Percentiles rank a stretch among this genome's conserved stretches.
Conservation (phyloP, 2,329 filamentous ascomycete genomes). For the Fusarium sp. region DNA sequence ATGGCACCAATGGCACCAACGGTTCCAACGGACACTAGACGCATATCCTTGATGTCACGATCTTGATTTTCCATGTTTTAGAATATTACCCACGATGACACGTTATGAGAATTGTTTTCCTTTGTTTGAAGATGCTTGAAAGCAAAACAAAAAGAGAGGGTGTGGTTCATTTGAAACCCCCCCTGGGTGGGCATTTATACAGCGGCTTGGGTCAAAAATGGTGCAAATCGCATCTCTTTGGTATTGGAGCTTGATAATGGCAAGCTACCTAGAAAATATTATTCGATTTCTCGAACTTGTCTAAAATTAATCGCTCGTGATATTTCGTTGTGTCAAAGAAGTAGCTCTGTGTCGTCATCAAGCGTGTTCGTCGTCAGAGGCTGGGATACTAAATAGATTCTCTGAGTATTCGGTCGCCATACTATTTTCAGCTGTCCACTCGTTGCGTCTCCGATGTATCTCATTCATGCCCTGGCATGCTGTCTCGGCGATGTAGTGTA, state of each 20-base stretch:
- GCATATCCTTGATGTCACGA: constrained; percentile 7
- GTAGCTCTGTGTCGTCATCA: constrained; percentile 11
- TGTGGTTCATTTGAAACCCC: constrained; percentile 21
- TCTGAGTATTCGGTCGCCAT: constrained; percentile 53
- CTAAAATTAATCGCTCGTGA: constrained; percentile 13
- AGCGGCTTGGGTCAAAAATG: constrained; percentile 36
- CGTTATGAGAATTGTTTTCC: constrained; percentile 38
- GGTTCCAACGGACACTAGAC: constrained; percentile 43
- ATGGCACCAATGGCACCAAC: constrained; percentile 50
- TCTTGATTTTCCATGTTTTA: constrained; percentile 22
- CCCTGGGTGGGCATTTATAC: constrained; percentile 34
- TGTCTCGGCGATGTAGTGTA: constrained; percentile 61
- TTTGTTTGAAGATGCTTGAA: constrained; percentile 24
- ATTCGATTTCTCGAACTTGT: constrained; percentile 19
- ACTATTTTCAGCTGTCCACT: constrained; percentile 49
- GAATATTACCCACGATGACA: constrained; percentile 39
- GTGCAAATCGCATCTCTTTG: constrained; percentile 36
- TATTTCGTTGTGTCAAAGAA: constrained; percentile 6
- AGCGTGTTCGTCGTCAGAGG: constrained; percentile 27
- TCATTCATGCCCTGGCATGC: constrained; percentile 60
- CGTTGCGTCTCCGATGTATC: constrained; percentile 55
- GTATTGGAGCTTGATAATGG: constrained; percentile 39
- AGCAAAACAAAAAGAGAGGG: constrained; percentile 30
- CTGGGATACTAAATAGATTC: constrained; percentile 45
- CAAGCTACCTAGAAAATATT: constrained; percentile 41